Conservation (phyloP, 2,329 filamentous ascomycete genomes). For the Sarocladiaceae sp. region DNA sequence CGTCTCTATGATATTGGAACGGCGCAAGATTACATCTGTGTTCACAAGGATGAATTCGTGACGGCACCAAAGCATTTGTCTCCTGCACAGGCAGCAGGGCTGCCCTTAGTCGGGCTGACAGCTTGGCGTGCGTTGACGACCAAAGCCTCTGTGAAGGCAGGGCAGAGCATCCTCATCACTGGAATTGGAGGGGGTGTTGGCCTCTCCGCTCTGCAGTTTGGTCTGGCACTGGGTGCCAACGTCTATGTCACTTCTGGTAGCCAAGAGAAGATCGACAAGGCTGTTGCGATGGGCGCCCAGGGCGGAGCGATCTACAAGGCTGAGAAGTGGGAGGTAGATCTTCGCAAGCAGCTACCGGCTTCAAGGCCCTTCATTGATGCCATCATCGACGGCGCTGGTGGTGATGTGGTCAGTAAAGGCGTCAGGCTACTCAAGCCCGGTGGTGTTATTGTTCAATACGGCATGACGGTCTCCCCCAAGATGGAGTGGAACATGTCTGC, state of each 20-base stretch:
- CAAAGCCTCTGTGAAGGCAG: slow-evolving; percentile 54
- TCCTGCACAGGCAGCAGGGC: slow-evolving; percentile 68
- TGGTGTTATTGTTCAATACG: slow-evolving; percentile 76
- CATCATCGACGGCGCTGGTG: slow-evolving; percentile 85
- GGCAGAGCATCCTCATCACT: slow-evolving; percentile 74
- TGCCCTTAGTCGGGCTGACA: slow-evolving; percentile 80
- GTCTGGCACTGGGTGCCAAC: slow-evolving; percentile 62
- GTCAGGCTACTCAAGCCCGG: slow-evolving; percentile 67
- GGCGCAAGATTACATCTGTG: slow-evolving; percentile 63
- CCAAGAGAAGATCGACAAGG: slow-evolving; percentile 66
- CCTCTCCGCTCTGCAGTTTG: slow-evolving; percentile 74
- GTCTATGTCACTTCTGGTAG: slow-evolving; percentile 75
- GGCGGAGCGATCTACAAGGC: slow-evolving; percentile 78
- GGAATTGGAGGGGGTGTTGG: slow-evolving; percentile 93
- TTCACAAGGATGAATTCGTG: slow-evolving; percentile 69
- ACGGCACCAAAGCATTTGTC: slow-evolving; percentile 65
- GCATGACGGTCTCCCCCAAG: slow-evolving; percentile 81
- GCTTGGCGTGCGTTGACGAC: slow-evolving; percentile 79
- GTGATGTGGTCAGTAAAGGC: slow-evolving; percentile 68
- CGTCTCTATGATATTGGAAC: slow-evolving; percentile 57
- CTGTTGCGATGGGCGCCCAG: slow-evolving; percentile 63
- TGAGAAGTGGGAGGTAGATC: slow-evolving; percentile 72
- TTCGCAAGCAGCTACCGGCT: slow-evolving; percentile 54
- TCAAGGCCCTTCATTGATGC: slow-evolving; percentile 68
- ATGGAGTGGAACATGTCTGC: slow-evolving; percentile 84